Evolutionary conservation across 2,329 filamentous ascomycete genomes (phyloP).

Genomic region (Colletotrichum salicis): DNA sequence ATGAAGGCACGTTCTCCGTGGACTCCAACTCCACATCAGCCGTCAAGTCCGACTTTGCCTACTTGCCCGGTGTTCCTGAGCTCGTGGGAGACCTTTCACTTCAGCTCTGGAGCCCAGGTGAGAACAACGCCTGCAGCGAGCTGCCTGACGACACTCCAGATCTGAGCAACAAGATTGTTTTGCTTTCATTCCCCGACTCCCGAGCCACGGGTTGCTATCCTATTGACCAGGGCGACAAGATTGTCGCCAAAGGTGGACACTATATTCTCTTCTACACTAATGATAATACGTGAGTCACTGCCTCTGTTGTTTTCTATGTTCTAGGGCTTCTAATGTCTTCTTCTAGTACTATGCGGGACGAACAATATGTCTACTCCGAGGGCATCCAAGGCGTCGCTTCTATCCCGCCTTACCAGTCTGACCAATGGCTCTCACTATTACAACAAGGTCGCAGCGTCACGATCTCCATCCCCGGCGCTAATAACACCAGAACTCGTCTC

Average conservation of each 20-base stretch:
- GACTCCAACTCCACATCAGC: constrained; percentile 8
- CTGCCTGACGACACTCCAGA: constrained; percentile 49
- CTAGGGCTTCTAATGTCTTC: no score
- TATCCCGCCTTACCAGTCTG: constrained; percentile 11
- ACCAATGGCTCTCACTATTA: constrained; percentile 18
- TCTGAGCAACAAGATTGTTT: constrained; percentile 52
- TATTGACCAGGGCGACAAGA: constrained; percentile 50
- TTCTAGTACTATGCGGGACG: constrained; percentile 8
- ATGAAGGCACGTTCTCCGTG: constrained; percentile 16
- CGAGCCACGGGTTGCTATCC: constrained; percentile 45
- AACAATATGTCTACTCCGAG: constrained; percentile 15
- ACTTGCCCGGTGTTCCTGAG: constrained; percentile 1
- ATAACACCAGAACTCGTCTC: constrained; percentile 25
- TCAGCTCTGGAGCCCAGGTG: constrained; percentile 34
- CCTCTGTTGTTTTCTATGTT: no score
- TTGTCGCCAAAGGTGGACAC: constrained; percentile 51
- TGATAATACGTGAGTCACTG: constrained; percentile 38
- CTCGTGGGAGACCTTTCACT: constrained; percentile 27
- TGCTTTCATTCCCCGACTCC: constrained; percentile 44
- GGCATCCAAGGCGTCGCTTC: constrained; percentile 13
- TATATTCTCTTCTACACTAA: constrained; percentile 44
- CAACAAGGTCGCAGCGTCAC: constrained; percentile 1
- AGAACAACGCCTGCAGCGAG: constrained; percentile 26
- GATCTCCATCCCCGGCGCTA: constrained; percentile 13
- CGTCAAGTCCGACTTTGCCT: constrained; percentile 11